Base-by-base conservation (phyloP, 1,284 basidiomycete genomes). In the Vanrija sp. region DNA sequence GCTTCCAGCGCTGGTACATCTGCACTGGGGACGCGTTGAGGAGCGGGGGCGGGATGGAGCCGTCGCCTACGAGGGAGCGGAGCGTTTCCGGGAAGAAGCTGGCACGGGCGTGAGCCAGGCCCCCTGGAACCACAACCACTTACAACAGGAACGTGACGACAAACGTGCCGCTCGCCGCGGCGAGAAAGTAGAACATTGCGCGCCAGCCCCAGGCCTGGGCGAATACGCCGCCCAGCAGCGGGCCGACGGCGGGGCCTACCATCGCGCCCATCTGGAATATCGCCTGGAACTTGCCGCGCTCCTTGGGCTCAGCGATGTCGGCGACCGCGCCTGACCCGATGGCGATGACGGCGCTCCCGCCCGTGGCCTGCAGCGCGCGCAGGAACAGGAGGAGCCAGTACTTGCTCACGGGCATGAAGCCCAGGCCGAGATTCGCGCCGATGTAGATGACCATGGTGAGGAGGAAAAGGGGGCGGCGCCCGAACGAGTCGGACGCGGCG, bases 51-150 rank as follows among this genome's bases (percentile, higher is more conserved):
- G 72, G 68, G 9, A 75, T 63, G 0, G 68, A 71, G 0, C 75
- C 74, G 49, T 75, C 69, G 15, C 73, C 75, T 4, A 77, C 75
- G 2, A 75, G 51, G 14, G 64, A 65, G 18, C 75, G 63, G 2
- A 77, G 67, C 1, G 74, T 76, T 51, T 77, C 75, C 3, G 74
- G 74, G 9, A 71, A 54, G 43, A 73, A 61, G 47, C 71, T 71
- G 57, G 2, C 6, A 48, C 47, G 18, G 12, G 18, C 15, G 42
- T 22, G 7, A 27, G 12, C 4, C 15, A 24, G n/a, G 1, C 15
- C 35, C 18, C 4, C 7, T 23, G 16, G 22, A 43, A 2, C 8
- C 14, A 24, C 12, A 4, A 25, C 8, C 12, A 25, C 66, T 49
- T 47, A 69, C 68, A 71, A 60, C 4, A 66, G 57, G 23, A 60